Conservation (phyloP, 2,329 filamentous ascomycete genomes). For the Fusarium citri region DNA sequence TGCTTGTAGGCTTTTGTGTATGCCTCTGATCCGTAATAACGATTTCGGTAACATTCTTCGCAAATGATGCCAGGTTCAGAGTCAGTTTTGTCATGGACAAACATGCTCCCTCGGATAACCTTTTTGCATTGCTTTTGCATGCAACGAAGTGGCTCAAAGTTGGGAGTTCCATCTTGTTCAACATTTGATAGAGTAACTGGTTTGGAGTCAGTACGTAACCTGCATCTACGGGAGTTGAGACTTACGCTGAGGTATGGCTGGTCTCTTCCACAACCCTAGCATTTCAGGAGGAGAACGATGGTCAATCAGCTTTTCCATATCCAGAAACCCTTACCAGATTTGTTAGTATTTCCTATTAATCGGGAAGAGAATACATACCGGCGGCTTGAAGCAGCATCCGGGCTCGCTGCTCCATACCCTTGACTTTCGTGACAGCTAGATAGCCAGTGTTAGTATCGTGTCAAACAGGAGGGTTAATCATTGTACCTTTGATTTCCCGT, state of each 20-base stretch:
- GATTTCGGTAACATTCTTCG: slow-evolving; percentile 32
- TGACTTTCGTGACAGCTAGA: slow-evolving; percentile 19
- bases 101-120: slow-evolving; percentile 39
- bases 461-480: rapidly evolving
- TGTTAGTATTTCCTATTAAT: neutral
- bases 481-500: slow-evolving; percentile 24
- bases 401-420: slow-evolving; percentile 31
- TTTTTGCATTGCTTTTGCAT: slow-evolving; percentile 29
- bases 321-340: slow-evolving; percentile 20
- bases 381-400: slow-evolving; percentile 36
- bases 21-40: slow-evolving; percentile 19
- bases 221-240: neutral
- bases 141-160: slow-evolving; percentile 32
- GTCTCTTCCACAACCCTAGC: slow-evolving; percentile 35
- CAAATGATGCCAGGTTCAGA: slow-evolving; percentile 24
- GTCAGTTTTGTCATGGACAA: slow-evolving; percentile 8
- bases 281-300: slow-evolving; percentile 34
- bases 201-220: neutral
- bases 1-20: slow-evolving; percentile 39
- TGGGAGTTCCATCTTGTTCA: slow-evolving; percentile 17
- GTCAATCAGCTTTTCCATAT: slow-evolving; percentile 41
- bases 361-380: neutral
- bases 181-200: slow-evolving; percentile 29
- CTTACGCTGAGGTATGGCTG: slow-evolving; percentile 40
- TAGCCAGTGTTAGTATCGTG: neutral